A percentile compares a stretch with the other conserved stretches of the same genome.
Conservation (phyloP, 2,329 filamentous ascomycete genomes). For the Curvularia verruculosa region DNA sequence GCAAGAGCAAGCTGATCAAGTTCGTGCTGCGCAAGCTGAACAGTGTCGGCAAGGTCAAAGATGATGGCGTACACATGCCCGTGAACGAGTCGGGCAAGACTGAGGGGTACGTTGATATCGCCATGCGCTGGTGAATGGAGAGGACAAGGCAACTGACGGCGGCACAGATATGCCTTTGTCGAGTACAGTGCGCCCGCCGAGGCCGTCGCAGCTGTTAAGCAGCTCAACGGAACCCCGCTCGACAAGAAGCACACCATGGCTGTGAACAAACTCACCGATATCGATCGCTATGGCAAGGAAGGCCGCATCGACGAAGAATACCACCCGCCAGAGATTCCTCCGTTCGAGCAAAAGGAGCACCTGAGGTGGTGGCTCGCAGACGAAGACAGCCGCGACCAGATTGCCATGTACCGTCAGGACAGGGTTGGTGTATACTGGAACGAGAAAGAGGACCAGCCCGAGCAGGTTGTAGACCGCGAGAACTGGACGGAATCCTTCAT, state of each 20-base stretch:
- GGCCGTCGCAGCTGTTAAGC: constrained; percentile 85
- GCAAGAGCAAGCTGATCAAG: constrained; percentile 92
- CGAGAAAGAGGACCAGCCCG: constrained; percentile 89
- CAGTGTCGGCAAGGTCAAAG: constrained; percentile 79
- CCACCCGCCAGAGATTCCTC: constrained; percentile 77
- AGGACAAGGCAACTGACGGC: constrained; percentile 24
- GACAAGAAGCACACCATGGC: constrained; percentile 96
- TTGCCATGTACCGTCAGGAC: constrained; percentile 91
- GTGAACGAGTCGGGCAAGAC: constrained; percentile 86
- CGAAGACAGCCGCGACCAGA: constrained; percentile 88
- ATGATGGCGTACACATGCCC: constrained; percentile 93
- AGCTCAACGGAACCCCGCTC: constrained; percentile 82
- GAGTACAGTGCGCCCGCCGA: constrained; percentile 92
- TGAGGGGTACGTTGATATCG: constrained; percentile 68
- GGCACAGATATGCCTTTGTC: constrained; percentile 86
- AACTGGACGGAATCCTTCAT: constrained; percentile 99
- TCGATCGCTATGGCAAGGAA: constrained; percentile 94
- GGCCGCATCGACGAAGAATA: constrained; percentile 93
- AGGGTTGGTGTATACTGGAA: constrained; percentile 97
- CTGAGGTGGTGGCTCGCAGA: constrained; percentile 92
- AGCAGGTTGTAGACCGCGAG: constrained; percentile 86
- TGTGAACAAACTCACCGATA: constrained; percentile 98
- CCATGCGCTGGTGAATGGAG: background rate
- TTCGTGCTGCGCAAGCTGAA: constrained; percentile 94
- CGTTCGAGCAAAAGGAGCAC: constrained; percentile 92